Evolutionary conservation across 164 flowering plant genomes (phyloP).

Genomic region (Stephania cephalantha): DNA sequence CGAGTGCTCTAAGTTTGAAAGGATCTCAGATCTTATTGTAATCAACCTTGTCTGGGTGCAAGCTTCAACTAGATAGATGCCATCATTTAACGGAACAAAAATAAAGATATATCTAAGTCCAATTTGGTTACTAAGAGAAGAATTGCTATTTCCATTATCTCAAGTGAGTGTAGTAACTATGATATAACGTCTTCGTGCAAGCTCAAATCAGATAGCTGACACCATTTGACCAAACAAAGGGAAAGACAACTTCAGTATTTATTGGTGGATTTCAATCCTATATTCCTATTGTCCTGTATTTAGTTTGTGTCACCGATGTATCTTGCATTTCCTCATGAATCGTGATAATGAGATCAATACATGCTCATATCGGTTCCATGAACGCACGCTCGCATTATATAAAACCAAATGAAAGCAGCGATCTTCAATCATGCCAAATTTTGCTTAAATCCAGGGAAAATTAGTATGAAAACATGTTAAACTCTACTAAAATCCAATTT

Average conservation of each 20-base stretch:
- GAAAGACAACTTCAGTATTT: too few relatives aligned
- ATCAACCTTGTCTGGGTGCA: too few relatives aligned
- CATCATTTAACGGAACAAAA: neutral
- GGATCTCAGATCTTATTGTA: neutral
- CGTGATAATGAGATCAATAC: neutral
- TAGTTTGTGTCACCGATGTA: too few relatives aligned
- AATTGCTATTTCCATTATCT: too few relatives aligned
- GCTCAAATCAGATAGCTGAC: too few relatives aligned
- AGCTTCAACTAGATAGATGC: neutral
- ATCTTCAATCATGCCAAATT: neutral
- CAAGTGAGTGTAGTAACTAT: too few relatives aligned
- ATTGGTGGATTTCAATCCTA: too few relatives aligned
- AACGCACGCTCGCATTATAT: neutral
- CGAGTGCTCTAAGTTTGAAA: neutral
- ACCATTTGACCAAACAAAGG: too few relatives aligned
- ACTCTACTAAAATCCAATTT: neutral
- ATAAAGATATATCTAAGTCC: neutral
- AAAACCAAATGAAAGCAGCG: neutral
- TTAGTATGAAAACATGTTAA: neutral
- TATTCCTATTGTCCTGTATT: too few relatives aligned
- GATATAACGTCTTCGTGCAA: too few relatives aligned
- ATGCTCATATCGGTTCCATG: neutral
- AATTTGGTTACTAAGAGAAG: neutral
- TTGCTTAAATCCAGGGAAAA: neutral
- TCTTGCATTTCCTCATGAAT: too few relatives aligned